Evolutionary conservation across 1,284 basidiomycete genomes (phyloP).

Genomic region (Cryptococcus jaspeensis): DNA sequence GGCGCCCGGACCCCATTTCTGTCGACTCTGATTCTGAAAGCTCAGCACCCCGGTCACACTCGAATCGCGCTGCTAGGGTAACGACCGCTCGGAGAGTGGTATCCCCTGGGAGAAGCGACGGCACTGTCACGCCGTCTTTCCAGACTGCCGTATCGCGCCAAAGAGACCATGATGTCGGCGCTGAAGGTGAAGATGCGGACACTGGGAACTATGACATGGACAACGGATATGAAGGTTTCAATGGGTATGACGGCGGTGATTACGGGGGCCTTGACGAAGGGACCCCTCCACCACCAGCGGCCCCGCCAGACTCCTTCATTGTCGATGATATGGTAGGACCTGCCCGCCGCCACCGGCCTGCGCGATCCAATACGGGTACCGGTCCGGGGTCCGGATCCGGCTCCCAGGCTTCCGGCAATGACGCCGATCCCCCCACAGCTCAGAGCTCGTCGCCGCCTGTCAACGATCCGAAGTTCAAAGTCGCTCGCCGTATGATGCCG

Average conservation of each 20-base stretch:
- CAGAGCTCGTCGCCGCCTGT: neutral
- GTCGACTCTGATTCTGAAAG: slow-evolving; percentile 3
- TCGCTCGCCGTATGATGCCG: slow-evolving; percentile 45
- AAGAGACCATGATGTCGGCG: slow-evolving; percentile 11
- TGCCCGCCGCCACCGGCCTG: neutral
- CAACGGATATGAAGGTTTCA: too few relatives aligned
- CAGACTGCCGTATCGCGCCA: slow-evolving; percentile 8
- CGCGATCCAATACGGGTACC: neutral
- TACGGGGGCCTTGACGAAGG: too few relatives aligned
- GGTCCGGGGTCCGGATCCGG: slow-evolving; percentile 1
- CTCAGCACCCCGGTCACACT: neutral
- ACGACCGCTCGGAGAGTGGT: neutral
- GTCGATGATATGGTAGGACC: slow-evolving; percentile 5
- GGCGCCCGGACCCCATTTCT: neutral
- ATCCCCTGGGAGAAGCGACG: too few relatives aligned
- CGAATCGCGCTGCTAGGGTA: neutral
- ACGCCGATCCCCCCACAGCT: too few relatives aligned
- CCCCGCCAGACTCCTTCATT: slow-evolving; percentile 6
- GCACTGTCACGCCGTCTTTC: slow-evolving; percentile 4
- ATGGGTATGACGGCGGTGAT: too few relatives aligned
- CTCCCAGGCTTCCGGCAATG: neutral
- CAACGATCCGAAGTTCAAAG: slow-evolving; percentile 30
- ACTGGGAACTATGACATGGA: too few relatives aligned
- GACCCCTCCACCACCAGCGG: too few relatives aligned
- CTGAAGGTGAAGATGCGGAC: slow-evolving; percentile 3